Conservation (phyloP, 169 alveolate genomes). For the Plasmodium inui region DNA sequence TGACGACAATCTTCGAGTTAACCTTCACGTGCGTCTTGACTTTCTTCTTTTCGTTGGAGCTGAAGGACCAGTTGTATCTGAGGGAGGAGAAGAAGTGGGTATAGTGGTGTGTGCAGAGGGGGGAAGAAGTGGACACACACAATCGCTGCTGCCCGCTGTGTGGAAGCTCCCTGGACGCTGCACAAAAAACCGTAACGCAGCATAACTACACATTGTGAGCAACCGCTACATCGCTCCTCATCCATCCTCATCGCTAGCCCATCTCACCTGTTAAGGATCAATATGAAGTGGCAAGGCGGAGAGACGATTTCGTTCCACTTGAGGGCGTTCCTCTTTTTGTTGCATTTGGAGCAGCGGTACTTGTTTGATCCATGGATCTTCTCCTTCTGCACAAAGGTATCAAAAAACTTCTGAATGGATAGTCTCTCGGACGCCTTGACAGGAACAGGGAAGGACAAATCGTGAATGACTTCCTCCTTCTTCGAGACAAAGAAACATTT, state of each 20-base stretch:
- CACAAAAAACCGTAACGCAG: not conserved
- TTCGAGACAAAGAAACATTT: slow-evolving; percentile 78
- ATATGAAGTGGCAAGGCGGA: slow-evolving; percentile 89
- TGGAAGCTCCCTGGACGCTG: too few species aligned
- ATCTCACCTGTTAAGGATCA: slow-evolving; percentile 80
- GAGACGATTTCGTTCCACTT: slow-evolving; percentile 87
- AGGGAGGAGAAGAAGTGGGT: not conserved
- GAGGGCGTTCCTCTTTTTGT: slow-evolving; percentile 81
- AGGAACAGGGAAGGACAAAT: slow-evolving; percentile 80
- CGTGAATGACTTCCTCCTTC: slow-evolving; percentile 82
- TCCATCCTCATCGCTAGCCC: not conserved
- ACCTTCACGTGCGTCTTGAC: slow-evolving; percentile 77
- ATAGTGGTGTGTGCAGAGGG: not conserved
- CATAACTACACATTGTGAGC: not conserved
- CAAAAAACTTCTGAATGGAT: slow-evolving; percentile 83
- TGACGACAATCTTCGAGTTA: slow-evolving; percentile 73
- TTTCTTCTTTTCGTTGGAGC: slow-evolving; percentile 74
- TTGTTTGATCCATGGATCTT: slow-evolving; percentile 82
- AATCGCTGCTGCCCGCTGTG: too few species aligned
- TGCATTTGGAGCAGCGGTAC: slow-evolving; percentile 84
- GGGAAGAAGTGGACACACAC: not conserved
- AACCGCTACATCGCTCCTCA: not conserved
- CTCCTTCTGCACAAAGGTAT: slow-evolving; percentile 82
- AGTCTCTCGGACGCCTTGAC: slow-evolving; percentile 33
- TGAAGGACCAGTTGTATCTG: slow-evolving; percentile 72